Conservation (phyloP, 495 filamentous ascomycete genomes). For the Tetracladium setigerum region DNA sequence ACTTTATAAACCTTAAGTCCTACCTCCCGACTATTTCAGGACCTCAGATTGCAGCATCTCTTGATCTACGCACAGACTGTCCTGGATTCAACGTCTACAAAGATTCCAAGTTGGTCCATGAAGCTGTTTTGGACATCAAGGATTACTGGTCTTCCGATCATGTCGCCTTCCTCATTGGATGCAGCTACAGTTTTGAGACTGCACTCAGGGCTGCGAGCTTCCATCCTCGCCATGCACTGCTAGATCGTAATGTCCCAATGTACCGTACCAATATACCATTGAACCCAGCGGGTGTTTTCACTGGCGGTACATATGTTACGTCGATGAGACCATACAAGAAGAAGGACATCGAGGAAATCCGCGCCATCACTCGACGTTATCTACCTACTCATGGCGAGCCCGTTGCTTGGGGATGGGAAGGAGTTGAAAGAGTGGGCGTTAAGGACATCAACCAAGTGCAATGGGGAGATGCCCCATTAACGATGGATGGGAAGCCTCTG, state of each 20-base stretch:
- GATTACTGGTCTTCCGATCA: conserved; percentile 40
- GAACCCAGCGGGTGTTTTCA: conserved; percentile 45
- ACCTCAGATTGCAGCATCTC: conserved; percentile 23
- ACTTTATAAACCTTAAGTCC: conserved; percentile 18
- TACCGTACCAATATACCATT: conserved; percentile 44
- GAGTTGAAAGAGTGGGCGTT: conserved; percentile 36
- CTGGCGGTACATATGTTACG: conserved; percentile 37
- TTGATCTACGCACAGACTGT: conserved; percentile 45
- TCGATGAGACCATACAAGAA: conserved; percentile 46
- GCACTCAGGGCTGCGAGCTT: conserved; percentile 38
- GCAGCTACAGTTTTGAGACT: conserved; percentile 48
- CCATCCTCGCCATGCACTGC: conserved; percentile 33
- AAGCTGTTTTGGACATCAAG: conserved; percentile 27
- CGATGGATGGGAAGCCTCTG: conserved; percentile 20
- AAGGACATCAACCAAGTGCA: conserved; percentile 35
- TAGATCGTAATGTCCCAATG: conserved; percentile 39
- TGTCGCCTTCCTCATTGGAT: conserved; percentile 50
- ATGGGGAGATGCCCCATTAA: conserved; percentile 34
- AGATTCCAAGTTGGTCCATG: conserved; percentile 22
- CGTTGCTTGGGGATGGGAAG: conserved; percentile 52
- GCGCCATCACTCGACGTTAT: conserved; percentile 39
- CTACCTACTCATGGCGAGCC: conserved; percentile 48
- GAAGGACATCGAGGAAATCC: conserved; percentile 37
- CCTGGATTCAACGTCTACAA: conserved; percentile 46
- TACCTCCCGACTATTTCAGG: conserved; percentile 22